Base-by-base conservation (phyloP, 768 basidiomycete species). In the Leccinum sublutescens region DNA sequence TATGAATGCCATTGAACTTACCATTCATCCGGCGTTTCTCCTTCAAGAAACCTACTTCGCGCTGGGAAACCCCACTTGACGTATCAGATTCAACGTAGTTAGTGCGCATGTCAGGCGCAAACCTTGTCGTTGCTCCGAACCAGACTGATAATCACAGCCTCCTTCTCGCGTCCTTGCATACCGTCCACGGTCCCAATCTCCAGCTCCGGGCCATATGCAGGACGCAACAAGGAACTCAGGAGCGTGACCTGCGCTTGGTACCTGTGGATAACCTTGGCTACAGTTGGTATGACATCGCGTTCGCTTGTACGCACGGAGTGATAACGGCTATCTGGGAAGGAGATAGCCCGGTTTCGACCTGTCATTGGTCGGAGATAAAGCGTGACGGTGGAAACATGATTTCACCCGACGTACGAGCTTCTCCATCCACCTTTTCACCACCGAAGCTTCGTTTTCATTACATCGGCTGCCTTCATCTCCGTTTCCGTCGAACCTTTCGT, bases 141-240 rank as follows among this genome's bases (percentile, higher is more conserved):
- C 4, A 99, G 82, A 64, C 86, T 92, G 55, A 99, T 91, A 23
- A 98, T 84, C 40, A 98, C 85, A 0, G 94, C 94, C 55, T 98
- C 93, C 64, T 93, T 93, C 72, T 99, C 96, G 52, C 97, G 84
- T 0, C 96, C 96, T 77, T 99, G 97, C 87, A 98, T 91, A 0
- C 95, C 94, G 68, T 98, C 97, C 1, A 98, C 95, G 0, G 90
- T 93, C 1, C 95, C 97, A 48, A 97, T 93, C 64, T 98, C 95
- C 1, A 98, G 80, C 25, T 77, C 76, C 0, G 78, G 71, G 0
- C 89, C 89, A 65, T 90, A 81, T n/a, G 76, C 70, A 0, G 88
- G 85, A 23, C 89, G 85, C 19, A 99, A 76, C 47, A 93, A 76
- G 0, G 88, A 86, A 0, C 91, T 84, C 40, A 98, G 78, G 1